Evolutionary conservation across 1,139 yeast genomes (phyloP).

Genomic region (Taphrina betulina): DNA sequence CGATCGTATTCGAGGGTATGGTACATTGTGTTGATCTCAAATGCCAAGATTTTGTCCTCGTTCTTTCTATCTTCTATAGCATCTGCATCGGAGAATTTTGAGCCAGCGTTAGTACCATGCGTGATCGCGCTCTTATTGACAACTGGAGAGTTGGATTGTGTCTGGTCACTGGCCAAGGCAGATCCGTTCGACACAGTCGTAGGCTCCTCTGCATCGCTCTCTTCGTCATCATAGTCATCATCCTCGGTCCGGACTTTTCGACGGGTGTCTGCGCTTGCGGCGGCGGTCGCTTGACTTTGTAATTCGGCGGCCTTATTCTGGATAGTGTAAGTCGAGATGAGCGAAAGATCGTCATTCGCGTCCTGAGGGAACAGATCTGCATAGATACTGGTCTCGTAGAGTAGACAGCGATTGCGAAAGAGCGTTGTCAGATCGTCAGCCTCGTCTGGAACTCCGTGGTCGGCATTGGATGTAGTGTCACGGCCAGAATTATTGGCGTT

Average conservation of each 20-base stretch:
- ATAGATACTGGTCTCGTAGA: slow-evolving; percentile 31
- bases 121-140: neutral
- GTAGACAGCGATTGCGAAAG: slow-evolving; percentile 31
- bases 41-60: slow-evolving; percentile 14
- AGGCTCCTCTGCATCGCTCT: slow-evolving; percentile 40
- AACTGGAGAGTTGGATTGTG: no score
- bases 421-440: slow-evolving; percentile 15
- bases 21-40: slow-evolving; percentile 24
- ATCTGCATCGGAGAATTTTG: slow-evolving; percentile 28
- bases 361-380: slow-evolving; percentile 19
- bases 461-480: no score
- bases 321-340: slow-evolving; percentile 11
- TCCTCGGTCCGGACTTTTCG: slow-evolving; percentile 34
- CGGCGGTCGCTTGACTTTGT: neutral
- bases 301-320: slow-evolving; percentile 11
- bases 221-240: slow-evolving; percentile 42
- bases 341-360: neutral
- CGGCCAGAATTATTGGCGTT: no score
- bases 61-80: slow-evolving; percentile 32
- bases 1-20: slow-evolving; percentile 30
- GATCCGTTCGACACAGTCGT: slow-evolving; percentile 39
- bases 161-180: no score
- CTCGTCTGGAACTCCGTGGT: no score
- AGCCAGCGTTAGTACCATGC: neutral
- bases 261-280: slow-evolving; percentile 33